Evolutionary conservation across 2,329 filamentous ascomycete species (phyloP).

Genomic region (Clonostachys chloroleuca): DNA sequence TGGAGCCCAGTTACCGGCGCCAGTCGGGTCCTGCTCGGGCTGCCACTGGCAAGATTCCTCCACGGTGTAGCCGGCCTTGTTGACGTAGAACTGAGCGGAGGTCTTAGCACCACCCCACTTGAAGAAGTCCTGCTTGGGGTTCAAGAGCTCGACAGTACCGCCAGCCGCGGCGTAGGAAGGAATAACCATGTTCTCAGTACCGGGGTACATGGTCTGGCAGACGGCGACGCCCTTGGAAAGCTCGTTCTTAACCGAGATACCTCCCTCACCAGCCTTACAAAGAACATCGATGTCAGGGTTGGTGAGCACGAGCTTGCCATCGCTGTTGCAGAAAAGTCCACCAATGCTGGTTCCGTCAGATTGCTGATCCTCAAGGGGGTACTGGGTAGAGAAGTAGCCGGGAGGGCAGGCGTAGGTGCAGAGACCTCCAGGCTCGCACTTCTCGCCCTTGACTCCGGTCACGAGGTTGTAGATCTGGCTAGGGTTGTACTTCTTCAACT

Average conservation of each 20-base stretch:
- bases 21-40: conserved; percentile 39
- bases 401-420: conserved; percentile 93
- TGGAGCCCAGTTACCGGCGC: conserved; percentile 81
- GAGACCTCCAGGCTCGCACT: conserved; percentile 61
- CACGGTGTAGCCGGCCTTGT: conserved; percentile 67
- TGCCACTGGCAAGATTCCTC: conserved; percentile 74
- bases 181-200: conserved; percentile 83
- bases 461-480: conserved; percentile 60
- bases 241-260: conserved; percentile 73
- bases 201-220: conserved; percentile 96
- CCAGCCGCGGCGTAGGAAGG: conserved; percentile 64
- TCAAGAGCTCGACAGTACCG: conserved; percentile 60
- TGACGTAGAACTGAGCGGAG: conserved; percentile 95
- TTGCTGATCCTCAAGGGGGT: conserved; percentile 70
- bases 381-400: conserved; percentile 90
- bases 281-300: conserved; percentile 61
- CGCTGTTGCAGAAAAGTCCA: conserved; percentile 72
- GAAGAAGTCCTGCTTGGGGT: conserved; percentile 76
- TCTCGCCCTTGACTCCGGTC: conserved; percentile 55
- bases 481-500: conserved; percentile 45
- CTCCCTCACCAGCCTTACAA: conserved; percentile 68
- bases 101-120: conserved; percentile 70
- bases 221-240: conserved; percentile 63
- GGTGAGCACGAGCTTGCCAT: conserved; percentile 74
- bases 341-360: conserved; percentile 79